Base-by-base conservation (phyloP, 768 basidiomycete genomes). In the Dentipellis sp. region DNA sequence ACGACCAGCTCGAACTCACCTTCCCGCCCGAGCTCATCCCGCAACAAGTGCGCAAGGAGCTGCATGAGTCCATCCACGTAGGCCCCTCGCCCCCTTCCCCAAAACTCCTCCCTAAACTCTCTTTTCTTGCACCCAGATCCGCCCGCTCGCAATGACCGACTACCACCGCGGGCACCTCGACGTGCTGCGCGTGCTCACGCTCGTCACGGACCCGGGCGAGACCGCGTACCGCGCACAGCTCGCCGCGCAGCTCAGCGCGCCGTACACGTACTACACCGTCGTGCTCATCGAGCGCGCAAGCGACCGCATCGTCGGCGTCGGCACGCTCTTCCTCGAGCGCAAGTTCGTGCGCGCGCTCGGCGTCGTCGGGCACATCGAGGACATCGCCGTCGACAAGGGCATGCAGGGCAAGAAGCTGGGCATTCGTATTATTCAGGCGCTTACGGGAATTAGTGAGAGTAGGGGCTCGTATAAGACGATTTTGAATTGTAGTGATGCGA, bases 401-500 rank as follows among this genome's bases (percentile, higher is more conserved):
- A 81, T 88, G 72, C 94, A 97, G 75, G 97, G 97, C 35, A 88
- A 87, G 72, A 94, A 91, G 69, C 78, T 99, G 35, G 97, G 97
- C 0, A 69, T 90, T 71, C 78, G 86, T 62, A 76, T 98, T 63
- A 93, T 99, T 66, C 79, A 91, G 63, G 87, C 90, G 4, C 77
- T 98, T 63, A 90, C 88, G 2, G 78, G 77, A 53, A 84, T 98
- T 65, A 89, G 91, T 68, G 87, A 94, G 79, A 73, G 69, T 59
- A 72, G 75, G 58, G 84, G 94, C 47, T 79, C 88, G 70, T 99
- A 98, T 75, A 99, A 99, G 84, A 94, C 94, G 14, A 98, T 99
- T 63, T 72, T 99, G 66, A 95, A 99, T 69, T 99, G 97, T 68
- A 91, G 79, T 66, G 83, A 91, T 58, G 76, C 78, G 54, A 99